These are phyloP conservation scores for Lentinula sp. DNA, from an alignment of 768 basidiomycete genomes.

Conservation along the genomic window DNA sequence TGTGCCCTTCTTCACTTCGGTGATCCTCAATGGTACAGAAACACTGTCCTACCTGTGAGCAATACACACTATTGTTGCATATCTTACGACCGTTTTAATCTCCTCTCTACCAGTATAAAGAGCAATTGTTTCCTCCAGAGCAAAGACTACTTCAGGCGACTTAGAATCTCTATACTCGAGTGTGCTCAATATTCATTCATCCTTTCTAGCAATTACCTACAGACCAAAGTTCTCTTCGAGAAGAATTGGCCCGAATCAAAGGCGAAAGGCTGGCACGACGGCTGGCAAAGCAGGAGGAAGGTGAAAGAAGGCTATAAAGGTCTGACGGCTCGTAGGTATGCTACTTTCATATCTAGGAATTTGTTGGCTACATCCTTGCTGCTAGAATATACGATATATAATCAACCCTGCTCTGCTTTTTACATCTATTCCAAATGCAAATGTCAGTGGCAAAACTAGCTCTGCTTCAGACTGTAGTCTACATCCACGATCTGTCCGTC, in stretches of 20 bases:
- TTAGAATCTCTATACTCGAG: not conserved
- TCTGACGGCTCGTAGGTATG: constrained; percentile 10
- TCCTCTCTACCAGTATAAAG: constrained; percentile 49
- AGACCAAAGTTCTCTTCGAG: constrained; percentile 57
- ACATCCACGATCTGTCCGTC: constrained; percentile 31
- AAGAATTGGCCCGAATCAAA: constrained; percentile 69
- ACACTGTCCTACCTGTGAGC: constrained; percentile 70
- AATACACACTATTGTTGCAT: constrained; percentile 7
- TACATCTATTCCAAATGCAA: not conserved
- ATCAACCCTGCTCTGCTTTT: not conserved
- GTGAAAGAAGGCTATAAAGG: constrained; percentile 14
- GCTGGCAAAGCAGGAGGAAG: constrained; percentile 33
- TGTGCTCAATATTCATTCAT: not conserved
- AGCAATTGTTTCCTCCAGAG: constrained; percentile 61
- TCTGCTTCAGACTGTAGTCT: constrained; percentile 6
- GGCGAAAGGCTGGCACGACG: constrained; percentile 48
- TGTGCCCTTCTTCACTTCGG: constrained; percentile 79
- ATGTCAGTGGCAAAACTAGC: not conserved
- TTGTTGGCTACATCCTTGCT: not conserved
- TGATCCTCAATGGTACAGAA: constrained; percentile 81
- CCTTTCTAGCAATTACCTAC: constrained; percentile 50
- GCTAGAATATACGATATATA: not conserved
- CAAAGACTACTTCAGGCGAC: constrained; percentile 49
- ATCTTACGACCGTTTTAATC: not conserved
- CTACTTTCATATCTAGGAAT: constrained; percentile 10